Conservation (phyloP, 768 basidiomycete species). For the Antrodiella citrinella region DNA sequence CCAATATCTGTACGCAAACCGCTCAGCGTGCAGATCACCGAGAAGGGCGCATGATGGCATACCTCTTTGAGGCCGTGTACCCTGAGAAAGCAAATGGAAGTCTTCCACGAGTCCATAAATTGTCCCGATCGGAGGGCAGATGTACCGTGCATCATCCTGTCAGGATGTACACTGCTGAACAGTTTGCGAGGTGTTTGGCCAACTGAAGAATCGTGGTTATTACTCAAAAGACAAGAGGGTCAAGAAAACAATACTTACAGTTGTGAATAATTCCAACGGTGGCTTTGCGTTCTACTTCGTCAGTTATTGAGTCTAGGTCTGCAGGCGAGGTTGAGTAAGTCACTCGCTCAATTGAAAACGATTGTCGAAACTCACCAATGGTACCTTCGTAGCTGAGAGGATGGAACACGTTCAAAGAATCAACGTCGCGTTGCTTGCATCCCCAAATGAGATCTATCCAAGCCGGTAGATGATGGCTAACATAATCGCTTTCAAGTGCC, state of each 20-base stretch:
- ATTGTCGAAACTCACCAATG: constrained; percentile 41
- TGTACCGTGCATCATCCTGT: constrained; percentile 63
- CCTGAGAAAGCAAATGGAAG: constrained; percentile 57
- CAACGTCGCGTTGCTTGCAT: constrained; percentile 70
- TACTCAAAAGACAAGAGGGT: not conserved
- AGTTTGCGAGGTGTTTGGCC: constrained; percentile 90
- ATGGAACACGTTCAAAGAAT: constrained; percentile 80
- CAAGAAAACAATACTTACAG: constrained; percentile 38
- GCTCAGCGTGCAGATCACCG: not conserved
- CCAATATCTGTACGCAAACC: constrained; percentile 43
- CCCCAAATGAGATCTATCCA: constrained; percentile 98
- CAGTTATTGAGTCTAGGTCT: constrained; percentile 83
- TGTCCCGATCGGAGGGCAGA: constrained; percentile 57
- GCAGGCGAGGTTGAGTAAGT: not conserved
- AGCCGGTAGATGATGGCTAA: constrained; percentile 72
- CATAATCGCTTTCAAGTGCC: constrained; percentile 85
- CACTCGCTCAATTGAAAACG: not conserved
- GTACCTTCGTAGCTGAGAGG: constrained; percentile 91
- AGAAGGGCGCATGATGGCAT: constrained; percentile 14
- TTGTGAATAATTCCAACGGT: constrained; percentile 95
- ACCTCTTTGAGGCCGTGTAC: constrained; percentile 51
- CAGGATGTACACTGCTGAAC: constrained; percentile 70
- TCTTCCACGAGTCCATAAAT: constrained; percentile 82
- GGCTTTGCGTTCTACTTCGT: constrained; percentile 84
- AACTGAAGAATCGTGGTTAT: constrained; percentile 33